phyloP scores from a whole-genome alignment of 208 protist species.

The Leishmania tropica region DNA sequence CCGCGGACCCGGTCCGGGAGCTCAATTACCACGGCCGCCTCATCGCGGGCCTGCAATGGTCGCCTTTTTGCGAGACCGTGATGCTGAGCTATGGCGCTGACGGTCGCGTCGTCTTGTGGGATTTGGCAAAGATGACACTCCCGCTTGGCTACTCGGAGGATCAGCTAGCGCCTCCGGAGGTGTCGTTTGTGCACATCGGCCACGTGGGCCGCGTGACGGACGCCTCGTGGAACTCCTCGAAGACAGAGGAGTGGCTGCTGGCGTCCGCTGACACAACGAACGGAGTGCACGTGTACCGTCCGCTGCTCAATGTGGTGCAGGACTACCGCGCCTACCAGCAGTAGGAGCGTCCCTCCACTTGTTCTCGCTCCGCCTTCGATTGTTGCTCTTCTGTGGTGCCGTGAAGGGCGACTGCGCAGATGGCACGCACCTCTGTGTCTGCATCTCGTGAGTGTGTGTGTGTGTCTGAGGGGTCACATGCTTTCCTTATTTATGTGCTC shows the following conservation, averaged over 20 bases:
- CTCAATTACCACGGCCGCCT: constrained; percentile 49
- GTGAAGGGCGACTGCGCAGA: not conserved
- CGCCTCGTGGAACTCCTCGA: constrained; percentile 88
- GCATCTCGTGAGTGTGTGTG: not conserved
- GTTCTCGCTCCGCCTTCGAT: not conserved
- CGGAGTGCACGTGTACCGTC: constrained; percentile 92
- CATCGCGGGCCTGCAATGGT: constrained; percentile 60
- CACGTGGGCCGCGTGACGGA: constrained; percentile 96
- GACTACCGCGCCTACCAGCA: constrained; percentile 38
- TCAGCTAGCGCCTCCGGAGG: constrained; percentile 59
- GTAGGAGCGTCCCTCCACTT: not conserved
- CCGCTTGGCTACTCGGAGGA: constrained; percentile 41
- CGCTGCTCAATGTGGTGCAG: constrained; percentile 36
- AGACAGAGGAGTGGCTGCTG: constrained; percentile 92
- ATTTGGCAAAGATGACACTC: constrained; percentile 47
- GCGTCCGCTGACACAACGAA: constrained; percentile 95
- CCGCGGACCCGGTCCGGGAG: constrained; percentile 22
- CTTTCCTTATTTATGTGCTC: not conserved
- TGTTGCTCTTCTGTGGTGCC: not conserved
- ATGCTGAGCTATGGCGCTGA: constrained; percentile 47
- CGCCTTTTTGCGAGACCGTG: constrained; percentile 51
- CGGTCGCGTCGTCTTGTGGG: constrained; percentile 65
- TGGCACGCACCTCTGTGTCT: not conserved
- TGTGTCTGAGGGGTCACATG: not conserved
- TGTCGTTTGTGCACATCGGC: constrained; percentile 96